A percentile compares a stretch with the other conserved stretches of the same genome.
These are phyloP conservation scores for Austroboletus novae-zelandiae DNA, from an alignment of 1,284 basidiomycete genomes.

Conservation along the genomic window DNA sequence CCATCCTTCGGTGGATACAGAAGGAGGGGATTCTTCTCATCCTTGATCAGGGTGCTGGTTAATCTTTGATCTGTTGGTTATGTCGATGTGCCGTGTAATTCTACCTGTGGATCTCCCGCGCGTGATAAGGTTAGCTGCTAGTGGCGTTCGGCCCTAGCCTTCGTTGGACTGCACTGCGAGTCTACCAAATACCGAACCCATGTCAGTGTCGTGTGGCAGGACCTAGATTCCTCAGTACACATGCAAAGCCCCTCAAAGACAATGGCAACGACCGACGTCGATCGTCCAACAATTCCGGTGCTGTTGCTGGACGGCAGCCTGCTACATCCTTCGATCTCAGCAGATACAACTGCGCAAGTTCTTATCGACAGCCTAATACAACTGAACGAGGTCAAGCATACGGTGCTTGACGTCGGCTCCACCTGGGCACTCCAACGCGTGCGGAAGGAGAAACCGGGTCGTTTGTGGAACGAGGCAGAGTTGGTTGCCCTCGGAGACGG, in stretches of 20 bases:
- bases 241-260: not conserved
- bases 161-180: not conserved
- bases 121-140: too few relatives aligned
- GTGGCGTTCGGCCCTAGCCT: not conserved
- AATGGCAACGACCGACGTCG: conserved; percentile 29
- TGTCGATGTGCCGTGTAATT: conserved; percentile 13
- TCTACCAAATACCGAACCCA: not conserved
- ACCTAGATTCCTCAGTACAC: not conserved
- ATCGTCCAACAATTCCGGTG: conserved; percentile 56
- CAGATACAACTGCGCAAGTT: conserved; percentile 55
- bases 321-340: conserved; percentile 57
- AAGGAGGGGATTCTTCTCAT: conserved; percentile 42
- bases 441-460: conserved; percentile 53
- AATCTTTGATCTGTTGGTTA: conserved; percentile 3
- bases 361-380: conserved; percentile 51
- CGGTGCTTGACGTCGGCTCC: conserved; percentile 53
- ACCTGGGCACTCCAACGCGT: conserved; percentile 71
- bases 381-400: conserved; percentile 48
- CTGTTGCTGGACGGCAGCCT: conserved; percentile 56
- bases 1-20: conserved; percentile 76
- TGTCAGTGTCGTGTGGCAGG: conserved; percentile 6
- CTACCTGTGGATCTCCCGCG: too few relatives aligned
- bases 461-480: conserved; percentile 69
- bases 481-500: conserved; percentile 63
- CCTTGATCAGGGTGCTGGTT: conserved; percentile 15